Evolutionary conservation across 306 rosid genomes (phyloP).

Genomic region (Prunus davidiana): DNA sequence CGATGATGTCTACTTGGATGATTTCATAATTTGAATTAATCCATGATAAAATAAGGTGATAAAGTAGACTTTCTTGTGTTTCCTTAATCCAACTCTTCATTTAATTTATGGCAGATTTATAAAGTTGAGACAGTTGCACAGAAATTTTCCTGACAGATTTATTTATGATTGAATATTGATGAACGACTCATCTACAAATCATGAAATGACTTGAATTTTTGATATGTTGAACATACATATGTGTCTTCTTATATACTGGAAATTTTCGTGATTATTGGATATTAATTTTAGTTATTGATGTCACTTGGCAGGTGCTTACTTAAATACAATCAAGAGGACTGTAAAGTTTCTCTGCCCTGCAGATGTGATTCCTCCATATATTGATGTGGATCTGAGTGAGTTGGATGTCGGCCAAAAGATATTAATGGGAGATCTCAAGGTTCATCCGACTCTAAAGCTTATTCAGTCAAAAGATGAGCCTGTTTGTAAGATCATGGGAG

Average conservation of each 20-base stretch:
- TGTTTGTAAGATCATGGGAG: constrained; percentile 81
- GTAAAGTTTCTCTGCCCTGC: constrained; percentile 88
- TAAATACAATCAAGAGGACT: constrained; percentile 82
- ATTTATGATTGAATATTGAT: no score
- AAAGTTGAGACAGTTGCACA: no score
- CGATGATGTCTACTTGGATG: no score
- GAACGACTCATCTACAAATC: no score
- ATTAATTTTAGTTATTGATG: neutral
- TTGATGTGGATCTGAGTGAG: constrained; percentile 91
- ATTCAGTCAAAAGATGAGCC: constrained; percentile 71
- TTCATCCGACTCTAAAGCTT: constrained; percentile 81
- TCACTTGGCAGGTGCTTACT: constrained; percentile 57
- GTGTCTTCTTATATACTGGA: no score
- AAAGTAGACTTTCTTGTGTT: no score
- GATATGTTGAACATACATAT: neutral
- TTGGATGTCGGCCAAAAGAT: constrained; percentile 81
- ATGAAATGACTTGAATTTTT: neutral
- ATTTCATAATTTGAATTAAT: no score
- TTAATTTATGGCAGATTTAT: no score
- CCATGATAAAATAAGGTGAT: no score
- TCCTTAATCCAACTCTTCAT: no score
- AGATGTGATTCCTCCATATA: constrained; percentile 83
- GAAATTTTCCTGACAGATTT: no score
- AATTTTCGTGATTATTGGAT: no score
- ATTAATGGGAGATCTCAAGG: constrained; percentile 80